Conservation (phyloP, 2,329 filamentous ascomycete genomes). For the Cladophialophora exuberans region DNA sequence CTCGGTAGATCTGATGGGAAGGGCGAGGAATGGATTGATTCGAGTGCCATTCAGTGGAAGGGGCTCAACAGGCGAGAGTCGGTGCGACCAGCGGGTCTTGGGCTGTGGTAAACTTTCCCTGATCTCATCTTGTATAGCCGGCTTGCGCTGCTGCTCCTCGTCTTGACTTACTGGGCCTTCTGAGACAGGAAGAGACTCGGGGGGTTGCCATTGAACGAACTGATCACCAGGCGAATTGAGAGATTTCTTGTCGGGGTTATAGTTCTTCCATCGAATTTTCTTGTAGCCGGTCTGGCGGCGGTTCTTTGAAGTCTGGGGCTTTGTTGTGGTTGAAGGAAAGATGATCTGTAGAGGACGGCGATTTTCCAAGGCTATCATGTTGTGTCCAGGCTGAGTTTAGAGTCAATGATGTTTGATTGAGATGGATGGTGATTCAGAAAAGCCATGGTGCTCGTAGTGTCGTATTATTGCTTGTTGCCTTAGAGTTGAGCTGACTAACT, state of each 20-base stretch:
- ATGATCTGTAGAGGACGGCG: constrained; percentile 3
- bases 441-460: too few relatives aligned
- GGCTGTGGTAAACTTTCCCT: background rate
- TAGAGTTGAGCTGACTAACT: too few relatives aligned
- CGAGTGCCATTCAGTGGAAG: constrained; percentile 27
- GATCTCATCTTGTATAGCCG: background rate
- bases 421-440: background rate
- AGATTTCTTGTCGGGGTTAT: constrained; percentile 18
- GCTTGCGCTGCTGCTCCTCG: background rate
- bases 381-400: background rate
- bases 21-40: constrained; percentile 24
- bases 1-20: constrained; percentile 28
- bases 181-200: background rate
- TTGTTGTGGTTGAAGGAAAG: background rate
- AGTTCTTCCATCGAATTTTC: constrained; percentile 25
- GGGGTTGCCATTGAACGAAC: constrained; percentile 26
- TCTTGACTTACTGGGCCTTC: too few relatives aligned
- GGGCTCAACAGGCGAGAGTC: constrained; percentile 22
- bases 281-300: constrained; percentile 13
- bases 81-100: background rate
- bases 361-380: constrained; percentile 1
- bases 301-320: constrained; percentile 1
- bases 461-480: too few relatives aligned
- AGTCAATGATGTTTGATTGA: background rate
- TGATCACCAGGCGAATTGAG: background rate